Percentiles rank a stretch among this genome's conserved stretches.
Evolutionary conservation across 345 rosid genomes (phyloP).

Genomic region (Raphanus sativus): DNA sequence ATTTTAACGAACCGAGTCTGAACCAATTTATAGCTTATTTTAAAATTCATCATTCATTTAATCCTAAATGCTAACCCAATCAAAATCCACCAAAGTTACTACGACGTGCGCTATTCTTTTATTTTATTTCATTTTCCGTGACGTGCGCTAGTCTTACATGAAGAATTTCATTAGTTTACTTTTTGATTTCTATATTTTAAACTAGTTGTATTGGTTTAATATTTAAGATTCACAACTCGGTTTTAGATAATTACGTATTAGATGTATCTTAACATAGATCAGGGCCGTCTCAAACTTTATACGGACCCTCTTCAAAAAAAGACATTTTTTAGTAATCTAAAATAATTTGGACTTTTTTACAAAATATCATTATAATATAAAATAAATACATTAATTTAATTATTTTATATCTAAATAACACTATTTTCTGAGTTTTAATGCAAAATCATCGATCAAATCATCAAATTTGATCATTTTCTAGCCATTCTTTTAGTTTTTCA

Average conservation of each 20-base stretch:
- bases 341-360: no score
- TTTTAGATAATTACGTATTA: not conserved
- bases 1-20: not conserved
- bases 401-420: no score
- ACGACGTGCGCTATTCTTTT: conserved; percentile 16
- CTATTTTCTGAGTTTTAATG: no score
- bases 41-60: not conserved
- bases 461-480: no score
- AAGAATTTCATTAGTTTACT: not conserved
- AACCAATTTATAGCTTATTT: not conserved
- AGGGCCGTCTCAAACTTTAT: no score
- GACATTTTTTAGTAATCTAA: no score
- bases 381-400: no score
- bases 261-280: no score
- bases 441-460: no score
- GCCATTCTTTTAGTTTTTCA: no score
- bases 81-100: not conserved
- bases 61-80: not conserved
- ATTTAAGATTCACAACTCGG: not conserved
- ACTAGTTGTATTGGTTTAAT: not conserved
- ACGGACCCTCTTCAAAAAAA: no score
- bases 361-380: no score
- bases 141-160: conserved; percentile 21
- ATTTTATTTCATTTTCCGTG: not conserved
- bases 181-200: not conserved